Evolutionary conservation across 2,329 filamentous ascomycete species (phyloP).

Genomic region (Phaeosphaeria sp.): DNA sequence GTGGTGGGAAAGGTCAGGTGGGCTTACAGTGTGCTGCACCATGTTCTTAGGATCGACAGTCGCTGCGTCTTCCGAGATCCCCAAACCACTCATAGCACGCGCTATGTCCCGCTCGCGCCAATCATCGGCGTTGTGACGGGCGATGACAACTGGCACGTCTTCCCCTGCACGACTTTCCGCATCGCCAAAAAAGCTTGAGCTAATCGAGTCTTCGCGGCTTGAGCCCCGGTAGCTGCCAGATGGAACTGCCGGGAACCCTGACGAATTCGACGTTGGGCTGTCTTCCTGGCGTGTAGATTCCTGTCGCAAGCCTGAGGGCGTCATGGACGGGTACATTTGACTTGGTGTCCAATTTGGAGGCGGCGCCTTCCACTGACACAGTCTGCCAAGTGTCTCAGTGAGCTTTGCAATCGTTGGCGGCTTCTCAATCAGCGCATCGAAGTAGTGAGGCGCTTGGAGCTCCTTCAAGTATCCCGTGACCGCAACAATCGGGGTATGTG

Average conservation of each 20-base stretch:
- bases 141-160: constrained; percentile 77
- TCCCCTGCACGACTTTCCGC: constrained; percentile 77
- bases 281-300: constrained; percentile 71
- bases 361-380: constrained; percentile 93
- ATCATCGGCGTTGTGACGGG: constrained; percentile 75
- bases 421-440: constrained; percentile 94
- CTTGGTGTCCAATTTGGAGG: constrained; percentile 62
- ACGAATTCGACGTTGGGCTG: constrained; percentile 81
- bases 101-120: constrained; percentile 70
- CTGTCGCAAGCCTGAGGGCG: constrained; percentile 69
- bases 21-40: constrained; percentile 41
- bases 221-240: constrained; percentile 79
- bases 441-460: constrained; percentile 91
- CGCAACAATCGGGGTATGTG: constrained; percentile 91
- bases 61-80: constrained; percentile 72
- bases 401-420: constrained; percentile 92
- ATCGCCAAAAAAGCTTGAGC: constrained; percentile 87
- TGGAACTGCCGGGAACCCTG: constrained; percentile 74
- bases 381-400: constrained; percentile 81
- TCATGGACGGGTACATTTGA: constrained; percentile 52
- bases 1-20: constrained; percentile 52
- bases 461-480: constrained; percentile 99
- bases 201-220: constrained; percentile 87
- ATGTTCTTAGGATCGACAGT: constrained; percentile 42
- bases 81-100: constrained; percentile 68